Evolutionary conservation across 108 stramenopile genomes (phyloP).

Genomic region (Cyclostephanos tholiformis): DNA sequence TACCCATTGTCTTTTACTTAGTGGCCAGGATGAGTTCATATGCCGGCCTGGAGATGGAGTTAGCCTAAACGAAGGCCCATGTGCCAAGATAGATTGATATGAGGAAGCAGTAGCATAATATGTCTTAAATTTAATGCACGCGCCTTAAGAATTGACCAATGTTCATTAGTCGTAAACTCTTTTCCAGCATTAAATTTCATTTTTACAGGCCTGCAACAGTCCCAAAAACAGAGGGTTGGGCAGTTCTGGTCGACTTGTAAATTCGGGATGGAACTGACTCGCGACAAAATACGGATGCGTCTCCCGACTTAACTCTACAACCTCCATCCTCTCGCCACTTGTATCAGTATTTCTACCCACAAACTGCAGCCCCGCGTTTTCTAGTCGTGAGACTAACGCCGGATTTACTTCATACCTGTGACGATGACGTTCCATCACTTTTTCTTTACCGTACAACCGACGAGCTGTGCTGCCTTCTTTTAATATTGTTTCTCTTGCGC

Average conservation of each 20-base stretch:
- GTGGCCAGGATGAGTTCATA: too few species aligned
- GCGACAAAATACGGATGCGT: conserved; percentile 51
- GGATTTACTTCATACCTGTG: conserved; percentile 58
- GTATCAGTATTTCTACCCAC: conserved; percentile 52
- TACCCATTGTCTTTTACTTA: too few species aligned
- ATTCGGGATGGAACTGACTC: conserved; percentile 53
- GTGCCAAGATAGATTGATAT: too few species aligned
- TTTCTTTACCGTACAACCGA: conserved; percentile 47
- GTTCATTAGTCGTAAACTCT: too few species aligned
- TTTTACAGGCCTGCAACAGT: conserved; percentile 40
- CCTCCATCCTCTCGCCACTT: conserved; percentile 58
- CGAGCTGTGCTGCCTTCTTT: conserved; percentile 42
- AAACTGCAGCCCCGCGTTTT: conserved; percentile 49
- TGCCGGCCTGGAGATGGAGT: too few species aligned
- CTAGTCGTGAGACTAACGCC: conserved; percentile 42
- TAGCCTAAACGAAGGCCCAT: too few species aligned
- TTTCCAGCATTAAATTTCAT: too few species aligned
- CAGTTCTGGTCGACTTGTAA: conserved; percentile 52
- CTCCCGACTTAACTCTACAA: conserved; percentile 38
- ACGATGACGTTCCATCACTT: conserved; percentile 53
- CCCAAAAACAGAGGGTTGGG: conserved; percentile 54
- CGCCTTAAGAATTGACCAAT: too few species aligned
- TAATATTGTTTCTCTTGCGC: conserved; percentile 51
- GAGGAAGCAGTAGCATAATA: too few species aligned
- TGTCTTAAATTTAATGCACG: too few species aligned